Conservation (phyloP, 805 yeast species). For the Teunomyces tritomae region DNA sequence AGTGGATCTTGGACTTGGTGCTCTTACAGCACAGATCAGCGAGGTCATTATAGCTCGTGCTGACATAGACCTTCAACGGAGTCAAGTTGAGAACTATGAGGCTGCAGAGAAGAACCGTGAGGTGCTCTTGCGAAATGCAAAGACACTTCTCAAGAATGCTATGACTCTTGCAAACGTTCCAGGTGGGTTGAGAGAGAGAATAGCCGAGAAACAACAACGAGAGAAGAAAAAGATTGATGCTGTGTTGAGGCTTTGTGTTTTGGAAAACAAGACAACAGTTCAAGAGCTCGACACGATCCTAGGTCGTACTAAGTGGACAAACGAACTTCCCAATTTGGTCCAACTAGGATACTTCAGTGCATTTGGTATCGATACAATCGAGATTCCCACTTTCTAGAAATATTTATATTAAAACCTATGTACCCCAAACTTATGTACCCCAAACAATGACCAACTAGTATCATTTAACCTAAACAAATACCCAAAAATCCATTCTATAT, state of each 20-base stretch:
- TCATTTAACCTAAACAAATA: not conserved
- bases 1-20: slow-evolving; percentile 26
- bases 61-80: slow-evolving; percentile 51
- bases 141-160: slow-evolving; percentile 45
- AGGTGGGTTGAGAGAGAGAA: slow-evolving; percentile 53
- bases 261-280: slow-evolving; percentile 37
- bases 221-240: slow-evolving; percentile 45
- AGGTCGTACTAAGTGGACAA: slow-evolving; percentile 30
- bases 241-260: slow-evolving; percentile 41
- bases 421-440: not conserved
- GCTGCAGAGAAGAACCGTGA: slow-evolving; percentile 27
- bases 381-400: not conserved
- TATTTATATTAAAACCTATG: not conserved
- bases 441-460: not conserved
- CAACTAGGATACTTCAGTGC: slow-evolving; percentile 27
- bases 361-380: slow-evolving; percentile 13
- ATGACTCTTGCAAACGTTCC: slow-evolving; percentile 41
- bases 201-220: slow-evolving; percentile 41
- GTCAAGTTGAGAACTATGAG: slow-evolving; percentile 28
- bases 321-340: slow-evolving; percentile 21
- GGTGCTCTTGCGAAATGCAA: slow-evolving; percentile 38
- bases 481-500: too few relatives aligned
- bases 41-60: slow-evolving; percentile 48
- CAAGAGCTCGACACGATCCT: slow-evolving; percentile 30
- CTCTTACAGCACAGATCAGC: slow-evolving; percentile 35